Base-by-base conservation (phyloP, 768 basidiomycete species). In the Podaxis rugospora region DNA sequence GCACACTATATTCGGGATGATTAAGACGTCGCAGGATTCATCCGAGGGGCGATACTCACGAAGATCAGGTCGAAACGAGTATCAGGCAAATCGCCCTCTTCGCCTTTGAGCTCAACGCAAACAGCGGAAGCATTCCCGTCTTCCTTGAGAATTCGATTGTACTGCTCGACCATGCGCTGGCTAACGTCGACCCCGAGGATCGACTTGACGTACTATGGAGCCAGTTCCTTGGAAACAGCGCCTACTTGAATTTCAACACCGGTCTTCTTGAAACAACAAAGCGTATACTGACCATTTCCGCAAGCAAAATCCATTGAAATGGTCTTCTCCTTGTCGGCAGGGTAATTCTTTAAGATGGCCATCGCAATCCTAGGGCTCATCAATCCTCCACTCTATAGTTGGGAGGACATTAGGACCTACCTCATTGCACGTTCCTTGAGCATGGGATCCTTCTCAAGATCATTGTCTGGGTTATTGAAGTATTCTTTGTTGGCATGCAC, bases 141-240 rank as follows among this genome's bases (percentile, higher is more conserved):
- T 28, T 59, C 62, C 21, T 82, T 80, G 40, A 57, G 47, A 16
- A 76, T 73, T 57, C 70, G 64, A 68, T 87, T 88, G 73, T 80
- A 90, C 21, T 74, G 71, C 49, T 87, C 82, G 14, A 90, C 84
- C 77, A 85, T 81, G 3, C 71, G 80, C 59, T 83, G 81, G 71
- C 84, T 88, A 64, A 89, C 84, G 66, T 91, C 89, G 11, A 87
- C 82, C 13, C 88, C 89, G 9, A 89, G 68, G 64, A 89, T 80
- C 42, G 73, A 74, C 66, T 80, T 85, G 51, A 79, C 80, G 62
- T 85, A n/a, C n/a, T n/a, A 74, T 2, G 82, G 75, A 0, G 81
- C 81, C 42, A 89, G 77, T 37, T 78, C 76, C 62, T 80, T 76
- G 4, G 42, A 44, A 44, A 44, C 42, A 18, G 9, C 5, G 18